phyloP scores from a whole-genome alignment of 1,139 yeast genomes.

The Suhomyces atakaporum region DNA sequence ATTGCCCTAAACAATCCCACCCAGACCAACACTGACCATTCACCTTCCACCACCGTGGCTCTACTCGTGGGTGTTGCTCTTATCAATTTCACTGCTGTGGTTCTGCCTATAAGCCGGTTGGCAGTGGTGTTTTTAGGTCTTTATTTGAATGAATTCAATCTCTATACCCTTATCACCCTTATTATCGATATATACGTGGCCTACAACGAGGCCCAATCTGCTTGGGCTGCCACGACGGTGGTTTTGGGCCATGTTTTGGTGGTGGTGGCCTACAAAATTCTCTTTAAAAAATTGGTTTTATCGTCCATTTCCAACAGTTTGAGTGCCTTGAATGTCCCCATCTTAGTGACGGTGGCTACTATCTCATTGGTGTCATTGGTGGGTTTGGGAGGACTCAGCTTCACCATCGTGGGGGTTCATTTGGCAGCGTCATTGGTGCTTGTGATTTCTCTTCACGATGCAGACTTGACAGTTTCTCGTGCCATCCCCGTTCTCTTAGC shows the following conservation, averaged over 20 bases:
- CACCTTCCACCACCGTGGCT: constrained; percentile 16
- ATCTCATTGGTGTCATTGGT: constrained; percentile 7
- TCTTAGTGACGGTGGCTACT: constrained; percentile 7
- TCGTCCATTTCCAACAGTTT: constrained; percentile 13
- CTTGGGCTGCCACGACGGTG: constrained; percentile 13
- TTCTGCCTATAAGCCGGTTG: constrained; percentile 25
- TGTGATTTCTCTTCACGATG: constrained; percentile 28
- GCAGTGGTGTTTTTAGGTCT: constrained; percentile 30
- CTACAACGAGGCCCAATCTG: constrained; percentile 14
- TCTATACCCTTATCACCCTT: constrained; percentile 29
- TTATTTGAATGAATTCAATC: constrained; percentile 29
- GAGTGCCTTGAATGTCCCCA: constrained; percentile 6
- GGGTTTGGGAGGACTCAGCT: constrained; percentile 14
- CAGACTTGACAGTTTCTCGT: constrained; percentile 21
- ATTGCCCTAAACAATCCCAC: constrained; percentile 6
- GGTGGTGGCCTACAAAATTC: constrained; percentile 18
- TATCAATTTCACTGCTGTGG: constrained; percentile 18
- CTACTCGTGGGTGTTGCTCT: constrained; percentile 14
- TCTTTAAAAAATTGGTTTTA: constrained; percentile 16
- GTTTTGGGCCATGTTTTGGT: constrained; percentile 23
- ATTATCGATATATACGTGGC: constrained; percentile 22
- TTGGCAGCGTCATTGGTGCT: constrained; percentile 26
- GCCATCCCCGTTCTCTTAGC: constrained; percentile 24
- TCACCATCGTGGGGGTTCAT: constrained; percentile 28
- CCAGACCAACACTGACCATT: constrained; percentile 1